Evolutionary conservation across 192 early-diverging fungal species (phyloP).

Genomic region (Coemansia sp.): DNA sequence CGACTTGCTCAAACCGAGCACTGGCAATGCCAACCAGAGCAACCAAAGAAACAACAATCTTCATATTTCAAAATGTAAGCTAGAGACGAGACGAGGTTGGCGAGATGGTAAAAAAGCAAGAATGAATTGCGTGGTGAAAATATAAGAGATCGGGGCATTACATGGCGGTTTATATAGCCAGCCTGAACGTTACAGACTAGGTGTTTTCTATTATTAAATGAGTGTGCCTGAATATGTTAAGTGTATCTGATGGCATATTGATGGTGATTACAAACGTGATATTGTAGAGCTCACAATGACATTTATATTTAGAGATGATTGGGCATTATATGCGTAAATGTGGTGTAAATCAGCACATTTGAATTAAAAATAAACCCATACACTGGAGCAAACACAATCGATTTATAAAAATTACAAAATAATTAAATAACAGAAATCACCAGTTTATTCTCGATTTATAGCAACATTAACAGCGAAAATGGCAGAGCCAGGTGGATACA

Average conservation of each 20-base stretch:
- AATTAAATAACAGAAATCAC: not conserved
- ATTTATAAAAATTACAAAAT: not conserved
- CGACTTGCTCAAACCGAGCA: not conserved
- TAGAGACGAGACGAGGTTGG: too few relatives aligned
- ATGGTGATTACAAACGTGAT: too few relatives aligned
- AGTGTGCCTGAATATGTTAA: not conserved
- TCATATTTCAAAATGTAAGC: conserved; percentile 1
- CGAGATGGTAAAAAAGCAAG: too few relatives aligned
- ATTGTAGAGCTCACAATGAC: too few relatives aligned
- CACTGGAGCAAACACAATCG: not conserved
- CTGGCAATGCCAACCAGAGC: not conserved
- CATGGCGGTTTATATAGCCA: too few relatives aligned
- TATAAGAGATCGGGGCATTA: too few relatives aligned
- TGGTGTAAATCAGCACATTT: too few relatives aligned
- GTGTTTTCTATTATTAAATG: not conserved
- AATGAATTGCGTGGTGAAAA: not conserved
- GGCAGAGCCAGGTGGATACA: conserved; percentile 40
- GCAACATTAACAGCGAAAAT: not conserved
- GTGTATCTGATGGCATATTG: not conserved
- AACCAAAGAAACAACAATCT: conserved; percentile 17
- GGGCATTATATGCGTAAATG: too few relatives aligned
- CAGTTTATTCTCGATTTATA: not conserved
- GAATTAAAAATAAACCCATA: not conserved
- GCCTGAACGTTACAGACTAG: too few relatives aligned
- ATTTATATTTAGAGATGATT: not conserved